A percentile compares a stretch with the other conserved stretches of the same genome.
Conservation (phyloP, 1,284 basidiomycete genomes). For the Thecaphora thlaspeos region DNA sequence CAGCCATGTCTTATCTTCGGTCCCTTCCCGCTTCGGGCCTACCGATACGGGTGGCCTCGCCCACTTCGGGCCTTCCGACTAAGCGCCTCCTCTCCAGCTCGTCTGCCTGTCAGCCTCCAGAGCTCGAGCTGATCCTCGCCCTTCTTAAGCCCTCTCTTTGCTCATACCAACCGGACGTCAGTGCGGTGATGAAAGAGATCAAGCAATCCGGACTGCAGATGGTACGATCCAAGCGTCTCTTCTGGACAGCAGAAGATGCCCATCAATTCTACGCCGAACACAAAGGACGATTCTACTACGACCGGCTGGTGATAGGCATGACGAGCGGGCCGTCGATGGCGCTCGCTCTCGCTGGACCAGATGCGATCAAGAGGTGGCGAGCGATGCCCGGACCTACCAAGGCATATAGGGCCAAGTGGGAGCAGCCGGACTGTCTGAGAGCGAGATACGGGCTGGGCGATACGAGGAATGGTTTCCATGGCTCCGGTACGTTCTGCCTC, state of each 20-base stretch:
- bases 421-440: slow-evolving; percentile 31
- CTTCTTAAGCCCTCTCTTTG: slow-evolving; percentile 54
- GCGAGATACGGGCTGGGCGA: slow-evolving; percentile 50
- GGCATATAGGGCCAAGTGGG: slow-evolving; percentile 47
- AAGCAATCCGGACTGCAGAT: slow-evolving; percentile 34
- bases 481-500: slow-evolving; percentile 20
- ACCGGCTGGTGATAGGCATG: slow-evolving; percentile 51
- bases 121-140: slow-evolving; percentile 47
- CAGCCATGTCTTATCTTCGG: neutral
- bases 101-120: neutral
- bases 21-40: too few species aligned
- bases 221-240: slow-evolving; percentile 34
- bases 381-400: slow-evolving; percentile 52
- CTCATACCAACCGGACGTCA: slow-evolving; percentile 45
- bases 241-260: slow-evolving; percentile 49
- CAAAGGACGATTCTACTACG: slow-evolving; percentile 52
- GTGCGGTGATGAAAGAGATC: slow-evolving; percentile 38
- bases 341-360: slow-evolving; percentile 43
- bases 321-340: slow-evolving; percentile 45
- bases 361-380: slow-evolving; percentile 47
- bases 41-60: too few species aligned
- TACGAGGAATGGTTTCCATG: slow-evolving; percentile 55
- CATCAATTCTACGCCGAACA: slow-evolving; percentile 53
- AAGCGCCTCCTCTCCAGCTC: too few species aligned
- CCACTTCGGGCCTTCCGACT: too few species aligned